Conservation (phyloP, 495 filamentous ascomycete genomes). For the Penicillium macrosclerotiorum region DNA sequence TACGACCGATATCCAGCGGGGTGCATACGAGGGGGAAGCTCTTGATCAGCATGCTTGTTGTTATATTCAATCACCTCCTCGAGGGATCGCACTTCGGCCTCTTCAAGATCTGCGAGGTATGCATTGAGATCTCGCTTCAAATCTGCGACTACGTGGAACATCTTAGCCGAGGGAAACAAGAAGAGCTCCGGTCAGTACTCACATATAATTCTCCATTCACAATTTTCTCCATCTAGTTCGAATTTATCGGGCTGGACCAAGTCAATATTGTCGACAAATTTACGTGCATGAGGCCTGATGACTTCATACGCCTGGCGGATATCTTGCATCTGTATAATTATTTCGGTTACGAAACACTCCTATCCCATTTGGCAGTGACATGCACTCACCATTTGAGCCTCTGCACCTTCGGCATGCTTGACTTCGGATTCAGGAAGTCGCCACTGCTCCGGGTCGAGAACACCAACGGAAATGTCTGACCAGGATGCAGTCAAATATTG, state of each 20-base stretch:
- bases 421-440: not conserved
- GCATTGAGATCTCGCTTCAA: slow-evolving; percentile 14
- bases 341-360: not conserved
- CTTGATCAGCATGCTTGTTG: slow-evolving; percentile 21
- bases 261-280: slow-evolving; percentile 9
- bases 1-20: no score
- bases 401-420: not conserved
- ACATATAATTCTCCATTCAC: slow-evolving; percentile 12
- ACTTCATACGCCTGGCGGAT: slow-evolving; percentile 7
- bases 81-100: slow-evolving; percentile 16
- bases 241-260: slow-evolving; percentile 6
- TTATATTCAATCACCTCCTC: slow-evolving; percentile 21
- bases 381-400: slow-evolving; percentile 9
- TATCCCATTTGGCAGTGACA: not conserved
- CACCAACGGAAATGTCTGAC: slow-evolving; percentile 12
- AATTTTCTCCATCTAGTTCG: slow-evolving; percentile 2
- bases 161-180: not conserved
- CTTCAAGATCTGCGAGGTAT: slow-evolving; percentile 19
- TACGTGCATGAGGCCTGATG: slow-evolving; percentile 8
- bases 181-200: not conserved
- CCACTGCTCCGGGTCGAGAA: slow-evolving; percentile 9
- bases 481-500: slow-evolving; percentile 5
- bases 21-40: slow-evolving; percentile 22
- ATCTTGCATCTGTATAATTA: slow-evolving; percentile 1
- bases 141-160: slow-evolving; percentile 7